Percentiles rank a stretch among this genome's conserved stretches.
phyloP scores from a whole-genome alignment of 192 early-diverging fungal species.

The Coemansia furcata region DNA sequence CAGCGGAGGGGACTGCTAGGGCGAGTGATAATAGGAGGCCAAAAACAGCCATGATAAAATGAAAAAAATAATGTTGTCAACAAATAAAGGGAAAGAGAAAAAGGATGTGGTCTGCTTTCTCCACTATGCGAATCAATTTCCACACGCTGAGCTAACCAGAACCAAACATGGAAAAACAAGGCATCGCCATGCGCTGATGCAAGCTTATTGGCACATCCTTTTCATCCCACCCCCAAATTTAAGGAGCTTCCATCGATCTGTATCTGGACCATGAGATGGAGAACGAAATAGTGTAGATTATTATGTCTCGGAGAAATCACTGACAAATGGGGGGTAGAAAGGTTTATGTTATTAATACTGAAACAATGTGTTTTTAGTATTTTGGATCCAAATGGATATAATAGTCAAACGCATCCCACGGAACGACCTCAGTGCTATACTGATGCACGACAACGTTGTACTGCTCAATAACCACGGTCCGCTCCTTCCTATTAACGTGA shows the following conservation, averaged over 20 bases:
- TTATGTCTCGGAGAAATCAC: too few species aligned
- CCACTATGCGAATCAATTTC: background rate
- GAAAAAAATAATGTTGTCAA: background rate
- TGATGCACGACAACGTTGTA: slow-evolving; percentile 13
- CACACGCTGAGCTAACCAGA: background rate
- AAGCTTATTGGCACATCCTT: background rate
- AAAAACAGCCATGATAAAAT: background rate
- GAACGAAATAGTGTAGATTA: background rate
- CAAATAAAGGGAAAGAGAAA: background rate
- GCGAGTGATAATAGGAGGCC: background rate
- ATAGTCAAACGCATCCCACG: slow-evolving; percentile 34
- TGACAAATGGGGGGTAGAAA: too few species aligned
- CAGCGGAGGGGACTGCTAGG: background rate
- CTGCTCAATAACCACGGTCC: slow-evolving; percentile 24
- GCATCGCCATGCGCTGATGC: background rate
- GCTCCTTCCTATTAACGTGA: background rate
- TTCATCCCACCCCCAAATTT: background rate
- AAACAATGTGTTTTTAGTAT: background rate
- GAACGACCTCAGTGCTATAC: slow-evolving; percentile 26
- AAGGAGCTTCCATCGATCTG: background rate
- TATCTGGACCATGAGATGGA: background rate
- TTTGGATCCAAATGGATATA: slow-evolving; percentile 26
- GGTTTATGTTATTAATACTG: background rate
- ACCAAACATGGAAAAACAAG: background rate
- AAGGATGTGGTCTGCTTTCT: background rate